Evolutionary conservation across 2,329 filamentous ascomycete genomes (phyloP).

Genomic region (Neoascochyta sp.): DNA sequence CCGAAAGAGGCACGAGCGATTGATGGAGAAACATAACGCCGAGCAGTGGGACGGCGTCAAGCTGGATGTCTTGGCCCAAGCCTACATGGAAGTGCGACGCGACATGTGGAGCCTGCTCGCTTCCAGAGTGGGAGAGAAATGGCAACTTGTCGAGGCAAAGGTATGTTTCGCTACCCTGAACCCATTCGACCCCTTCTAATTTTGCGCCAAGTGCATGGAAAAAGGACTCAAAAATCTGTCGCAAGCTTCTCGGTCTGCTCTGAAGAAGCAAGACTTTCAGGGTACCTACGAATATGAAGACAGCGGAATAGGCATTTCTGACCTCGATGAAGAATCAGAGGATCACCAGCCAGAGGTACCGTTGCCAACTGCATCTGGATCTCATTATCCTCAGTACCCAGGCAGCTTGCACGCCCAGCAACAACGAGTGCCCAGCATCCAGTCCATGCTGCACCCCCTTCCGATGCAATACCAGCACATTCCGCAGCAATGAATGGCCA

Average conservation of each 20-base stretch:
- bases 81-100: constrained; percentile 75
- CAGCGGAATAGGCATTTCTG: constrained; percentile 61
- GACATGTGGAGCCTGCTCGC: constrained; percentile 79
- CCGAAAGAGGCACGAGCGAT: constrained; percentile 80
- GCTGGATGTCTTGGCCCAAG: constrained; percentile 68
- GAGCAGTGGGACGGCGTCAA: constrained; percentile 77
- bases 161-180: constrained; percentile 42
- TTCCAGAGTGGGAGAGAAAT: constrained; percentile 54
- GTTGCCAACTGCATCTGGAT: constrained; percentile 20
- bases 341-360: constrained; percentile 29
- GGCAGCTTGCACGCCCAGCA: constrained; percentile 20
- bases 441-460: constrained; percentile 36
- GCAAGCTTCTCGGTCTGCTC: constrained; percentile 62
- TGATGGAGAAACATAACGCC: constrained; percentile 69
- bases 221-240: constrained; percentile 79
- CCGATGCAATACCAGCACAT: constrained; percentile 21
- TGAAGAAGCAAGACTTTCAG: constrained; percentile 55
- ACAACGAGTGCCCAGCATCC: constrained; percentile 38
- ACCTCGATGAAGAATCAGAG: constrained; percentile 45
- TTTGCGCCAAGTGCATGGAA: constrained; percentile 65
- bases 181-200: constrained; percentile 8
- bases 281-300: constrained; percentile 58
- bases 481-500: constrained; percentile 12
- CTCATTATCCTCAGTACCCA: constrained; percentile 17
- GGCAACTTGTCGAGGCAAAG: constrained; percentile 74